Conservation (phyloP, 768 basidiomycete genomes). For the Xanthoconium stramineum region DNA sequence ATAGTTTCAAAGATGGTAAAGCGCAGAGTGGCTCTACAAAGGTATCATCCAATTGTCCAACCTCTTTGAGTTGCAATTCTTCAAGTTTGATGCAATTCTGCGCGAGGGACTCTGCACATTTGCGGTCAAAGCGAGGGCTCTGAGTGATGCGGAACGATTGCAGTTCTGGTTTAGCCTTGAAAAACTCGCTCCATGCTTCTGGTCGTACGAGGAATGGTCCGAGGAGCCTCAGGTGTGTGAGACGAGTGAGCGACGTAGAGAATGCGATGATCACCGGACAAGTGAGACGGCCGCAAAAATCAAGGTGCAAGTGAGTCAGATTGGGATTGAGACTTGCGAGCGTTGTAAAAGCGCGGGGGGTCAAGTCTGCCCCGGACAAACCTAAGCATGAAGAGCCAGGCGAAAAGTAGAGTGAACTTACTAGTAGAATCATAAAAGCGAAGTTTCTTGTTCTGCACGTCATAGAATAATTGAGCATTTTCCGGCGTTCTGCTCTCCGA, state of each 20-base stretch:
- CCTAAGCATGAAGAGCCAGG: not conserved
- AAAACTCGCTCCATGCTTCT: conserved; percentile 71
- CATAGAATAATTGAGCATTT: conserved; percentile 85
- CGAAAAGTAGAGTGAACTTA: conserved; percentile 35
- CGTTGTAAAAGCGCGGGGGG: conserved; percentile 61
- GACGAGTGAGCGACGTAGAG: conserved; percentile 57
- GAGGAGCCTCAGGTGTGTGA: conserved; percentile 74
- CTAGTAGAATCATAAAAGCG: conserved; percentile 88
- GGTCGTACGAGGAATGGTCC: conserved; percentile 84
- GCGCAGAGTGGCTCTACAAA: conserved; percentile 53
- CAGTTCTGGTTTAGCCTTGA: conserved; percentile 60
- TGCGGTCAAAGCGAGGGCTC: conserved; percentile 79
- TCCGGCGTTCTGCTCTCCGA: conserved; percentile 56
- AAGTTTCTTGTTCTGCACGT: conserved; percentile 60
- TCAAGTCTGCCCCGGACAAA: conserved; percentile 51
- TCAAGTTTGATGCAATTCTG: conserved; percentile 47
- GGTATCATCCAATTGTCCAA: conserved; percentile 66
- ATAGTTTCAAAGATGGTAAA: conserved; percentile 40
- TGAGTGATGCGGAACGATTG: conserved; percentile 78
- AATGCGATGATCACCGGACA: conserved; percentile 58
- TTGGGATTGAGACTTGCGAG: conserved; percentile 83
- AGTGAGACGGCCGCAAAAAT: conserved; percentile 82
- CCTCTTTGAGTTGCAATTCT: conserved; percentile 76
- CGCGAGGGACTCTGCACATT: conserved; percentile 60
- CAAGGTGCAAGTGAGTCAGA: conserved; percentile 72